Evolutionary conservation across 2,329 filamentous ascomycete genomes (phyloP).

Genomic region (Macrophomina tecta): DNA sequence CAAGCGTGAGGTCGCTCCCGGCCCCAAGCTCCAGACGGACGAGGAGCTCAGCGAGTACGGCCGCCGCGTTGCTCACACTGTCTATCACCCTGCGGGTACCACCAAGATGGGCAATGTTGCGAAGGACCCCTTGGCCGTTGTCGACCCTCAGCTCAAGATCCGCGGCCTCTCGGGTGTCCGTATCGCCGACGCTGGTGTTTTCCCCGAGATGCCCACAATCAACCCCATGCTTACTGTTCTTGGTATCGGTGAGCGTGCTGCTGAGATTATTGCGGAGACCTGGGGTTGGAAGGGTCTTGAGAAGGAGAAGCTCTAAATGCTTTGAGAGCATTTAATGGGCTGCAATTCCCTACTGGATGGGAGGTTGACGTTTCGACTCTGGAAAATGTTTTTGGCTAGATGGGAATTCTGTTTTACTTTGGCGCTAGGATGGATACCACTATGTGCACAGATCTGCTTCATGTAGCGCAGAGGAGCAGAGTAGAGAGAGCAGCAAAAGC

Average conservation of each 20-base stretch:
- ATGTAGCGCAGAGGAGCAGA: constrained; percentile 10
- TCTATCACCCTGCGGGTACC: constrained; percentile 88
- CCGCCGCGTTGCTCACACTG: constrained; percentile 80
- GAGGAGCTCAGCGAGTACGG: constrained; percentile 84
- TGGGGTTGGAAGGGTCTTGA: constrained; percentile 68
- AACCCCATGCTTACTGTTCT: constrained; percentile 93
- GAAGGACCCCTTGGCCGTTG: constrained; percentile 75
- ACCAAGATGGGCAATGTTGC: constrained; percentile 84
- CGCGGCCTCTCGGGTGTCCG: constrained; percentile 74
- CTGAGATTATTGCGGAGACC: constrained; percentile 80
- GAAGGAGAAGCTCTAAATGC: constrained; percentile 57
- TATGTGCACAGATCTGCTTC: constrained; percentile 15
- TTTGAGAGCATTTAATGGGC: no score
- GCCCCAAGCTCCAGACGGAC: constrained; percentile 74
- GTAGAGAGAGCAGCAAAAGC: neutral
- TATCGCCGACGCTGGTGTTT: constrained; percentile 86
- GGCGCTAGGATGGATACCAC: constrained; percentile 23
- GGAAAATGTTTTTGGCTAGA: constrained; percentile 12
- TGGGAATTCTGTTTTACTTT: constrained; percentile 3
- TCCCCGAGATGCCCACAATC: constrained; percentile 84
- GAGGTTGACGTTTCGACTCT: neutral
- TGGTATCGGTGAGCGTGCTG: constrained; percentile 80
- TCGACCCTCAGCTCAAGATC: constrained; percentile 76
- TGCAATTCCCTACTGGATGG: neutral
- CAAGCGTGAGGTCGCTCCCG: constrained; percentile 80